Conservation (phyloP, 1,139 yeast genomes). For the Protomyces lactucae-debilis region DNA sequence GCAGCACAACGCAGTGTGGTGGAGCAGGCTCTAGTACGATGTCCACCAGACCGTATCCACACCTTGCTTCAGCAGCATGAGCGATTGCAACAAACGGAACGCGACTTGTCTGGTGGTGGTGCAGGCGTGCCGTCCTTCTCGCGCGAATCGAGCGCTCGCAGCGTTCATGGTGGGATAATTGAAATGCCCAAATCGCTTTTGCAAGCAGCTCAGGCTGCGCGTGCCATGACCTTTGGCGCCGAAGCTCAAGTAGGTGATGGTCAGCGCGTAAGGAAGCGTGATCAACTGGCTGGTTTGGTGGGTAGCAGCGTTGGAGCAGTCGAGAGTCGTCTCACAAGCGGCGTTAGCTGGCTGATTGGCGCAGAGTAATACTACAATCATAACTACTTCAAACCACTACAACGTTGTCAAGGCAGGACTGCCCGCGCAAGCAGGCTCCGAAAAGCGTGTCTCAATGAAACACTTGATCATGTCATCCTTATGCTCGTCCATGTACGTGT, state of each 20-base stretch:
- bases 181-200: constrained; percentile 24
- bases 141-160: neutral
- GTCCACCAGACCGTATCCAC: constrained; percentile 5
- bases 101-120: neutral
- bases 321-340: constrained; percentile 20
- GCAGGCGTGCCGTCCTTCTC: neutral
- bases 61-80: neutral
- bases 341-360: constrained; percentile 11
- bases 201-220: constrained; percentile 24
- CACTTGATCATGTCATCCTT: constrained; percentile 26
- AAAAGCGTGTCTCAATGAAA: constrained; percentile 26
- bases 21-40: neutral
- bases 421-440: constrained; percentile 17
- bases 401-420: constrained; percentile 11
- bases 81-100: neutral
- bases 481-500: constrained; percentile 22
- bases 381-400: neutral
- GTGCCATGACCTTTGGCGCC: neutral
- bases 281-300: constrained; percentile 20
- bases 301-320: constrained; percentile 23
- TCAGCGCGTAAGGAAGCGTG: constrained; percentile 17
- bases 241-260: neutral
- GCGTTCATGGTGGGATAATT: neutral
- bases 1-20: neutral
- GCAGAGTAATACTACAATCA: neutral